Evolutionary conservation across 2,329 filamentous ascomycete genomes (phyloP).

Genomic region (Chalaropsis ovoidea): DNA sequence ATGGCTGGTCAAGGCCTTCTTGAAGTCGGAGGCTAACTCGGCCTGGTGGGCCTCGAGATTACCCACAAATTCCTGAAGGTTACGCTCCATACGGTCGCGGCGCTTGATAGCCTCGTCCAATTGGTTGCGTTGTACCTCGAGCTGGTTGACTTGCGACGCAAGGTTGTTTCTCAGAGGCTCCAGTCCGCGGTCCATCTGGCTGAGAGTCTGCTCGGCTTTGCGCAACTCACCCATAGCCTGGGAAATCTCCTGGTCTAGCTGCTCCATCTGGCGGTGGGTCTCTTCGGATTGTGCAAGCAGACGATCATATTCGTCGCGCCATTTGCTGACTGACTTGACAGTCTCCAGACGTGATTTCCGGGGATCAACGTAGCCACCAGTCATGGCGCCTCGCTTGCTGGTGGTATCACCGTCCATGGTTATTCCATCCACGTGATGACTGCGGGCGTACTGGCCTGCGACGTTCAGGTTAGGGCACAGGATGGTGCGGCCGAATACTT

Average conservation of each 20-base stretch:
- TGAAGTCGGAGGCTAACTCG: constrained; percentile 79
- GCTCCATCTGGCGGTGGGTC: constrained; percentile 60
- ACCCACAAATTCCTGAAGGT: constrained; percentile 65
- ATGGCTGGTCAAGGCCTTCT: constrained; percentile 71
- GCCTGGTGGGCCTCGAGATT: constrained; percentile 66
- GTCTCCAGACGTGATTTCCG: constrained; percentile 79
- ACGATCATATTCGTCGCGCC: constrained; percentile 62
- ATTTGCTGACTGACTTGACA: constrained; percentile 62
- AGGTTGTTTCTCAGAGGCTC: constrained; percentile 70
- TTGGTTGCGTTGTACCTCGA: constrained; percentile 62
- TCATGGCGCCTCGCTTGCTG: constrained; percentile 90
- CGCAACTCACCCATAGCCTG: constrained; percentile 72
- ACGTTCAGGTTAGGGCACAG: constrained; percentile 84
- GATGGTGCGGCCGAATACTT: constrained; percentile 92
- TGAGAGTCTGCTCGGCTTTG: constrained; percentile 67
- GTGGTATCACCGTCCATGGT: constrained; percentile 90
- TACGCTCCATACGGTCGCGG: constrained; percentile 60
- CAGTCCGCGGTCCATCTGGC: constrained; percentile 71
- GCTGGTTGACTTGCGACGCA: constrained; percentile 59
- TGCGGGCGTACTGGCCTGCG: constrained; percentile 82
- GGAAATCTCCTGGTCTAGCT: constrained; percentile 81
- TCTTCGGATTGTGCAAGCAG: constrained; percentile 54
- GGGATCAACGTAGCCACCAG: constrained; percentile 85
- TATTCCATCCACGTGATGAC: constrained; percentile 83
- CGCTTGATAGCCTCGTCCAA: constrained; percentile 58